Percentiles rank a stretch among this genome's conserved stretches.
Conservation (phyloP, 2,329 filamentous ascomycete genomes). For the Chlorencoelia australis region DNA sequence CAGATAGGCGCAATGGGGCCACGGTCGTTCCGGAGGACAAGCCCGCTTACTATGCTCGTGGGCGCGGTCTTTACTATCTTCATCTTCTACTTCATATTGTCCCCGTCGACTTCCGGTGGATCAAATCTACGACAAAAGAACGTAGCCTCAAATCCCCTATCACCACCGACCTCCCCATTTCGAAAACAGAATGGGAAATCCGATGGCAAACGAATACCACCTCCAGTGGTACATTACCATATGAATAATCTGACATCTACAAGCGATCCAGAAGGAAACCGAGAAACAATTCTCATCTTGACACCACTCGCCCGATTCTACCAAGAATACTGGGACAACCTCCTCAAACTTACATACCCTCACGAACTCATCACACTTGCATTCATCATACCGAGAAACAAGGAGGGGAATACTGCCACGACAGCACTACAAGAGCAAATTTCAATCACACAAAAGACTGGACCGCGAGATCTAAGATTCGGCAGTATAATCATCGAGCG, state of each 20-base stretch:
- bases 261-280: slow-evolving; percentile 61
- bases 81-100: slow-evolving; percentile 48
- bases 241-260: slow-evolving; percentile 92
- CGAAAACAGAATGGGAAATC: slow-evolving; percentile 51
- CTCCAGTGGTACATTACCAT: slow-evolving; percentile 85
- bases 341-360: slow-evolving; percentile 74
- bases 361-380: slow-evolving; percentile 91
- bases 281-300: slow-evolving; percentile 80
- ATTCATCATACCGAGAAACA: slow-evolving; percentile 91
- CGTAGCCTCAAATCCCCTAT: slow-evolving; percentile 59
- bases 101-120: slow-evolving; percentile 37
- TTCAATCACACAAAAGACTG: slow-evolving; percentile 67
- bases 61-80: slow-evolving; percentile 62
- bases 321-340: slow-evolving; percentile 89
- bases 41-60: slow-evolving; percentile 63
- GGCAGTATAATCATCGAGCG: slow-evolving; percentile 88
- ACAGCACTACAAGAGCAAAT: slow-evolving; percentile 75
- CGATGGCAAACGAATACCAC: slow-evolving; percentile 48
- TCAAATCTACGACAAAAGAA: slow-evolving; percentile 40
- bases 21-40: slow-evolving; percentile 68
- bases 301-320: slow-evolving; percentile 93
- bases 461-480: slow-evolving; percentile 72
- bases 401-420: slow-evolving; percentile 83
- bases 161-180: slow-evolving; percentile 65
- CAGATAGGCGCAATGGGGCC: slow-evolving; percentile 40